Evolutionary conservation across 108 stramenopile species (phyloP).

Genomic region (Nannochloropsis gaditana): DNA sequence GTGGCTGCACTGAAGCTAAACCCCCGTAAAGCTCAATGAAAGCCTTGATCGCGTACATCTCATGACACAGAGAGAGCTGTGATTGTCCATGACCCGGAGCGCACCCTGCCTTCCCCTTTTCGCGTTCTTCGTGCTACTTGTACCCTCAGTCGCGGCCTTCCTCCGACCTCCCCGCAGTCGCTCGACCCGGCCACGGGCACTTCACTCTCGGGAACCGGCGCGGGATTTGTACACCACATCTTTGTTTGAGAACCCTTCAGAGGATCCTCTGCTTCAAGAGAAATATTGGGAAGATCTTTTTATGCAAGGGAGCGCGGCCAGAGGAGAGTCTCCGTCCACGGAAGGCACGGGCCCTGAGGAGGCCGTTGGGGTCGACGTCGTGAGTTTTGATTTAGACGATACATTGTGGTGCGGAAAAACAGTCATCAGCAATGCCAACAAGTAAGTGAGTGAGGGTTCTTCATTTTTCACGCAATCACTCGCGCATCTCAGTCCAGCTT

Average conservation of each 20-base stretch:
- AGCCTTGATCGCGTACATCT: too few relatives aligned
- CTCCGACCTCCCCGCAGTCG: neutral
- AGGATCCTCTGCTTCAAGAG: neutral
- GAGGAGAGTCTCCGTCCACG: neutral
- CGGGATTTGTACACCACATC: neutral
- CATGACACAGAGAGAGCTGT: too few relatives aligned
- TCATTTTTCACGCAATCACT: too few relatives aligned
- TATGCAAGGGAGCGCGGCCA: neutral
- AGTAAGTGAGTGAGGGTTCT: neutral
- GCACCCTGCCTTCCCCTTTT: neutral
- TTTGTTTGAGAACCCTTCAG: neutral
- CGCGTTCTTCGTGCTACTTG: neutral
- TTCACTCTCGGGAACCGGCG: neutral
- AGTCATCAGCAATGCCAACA: constrained; percentile 9
- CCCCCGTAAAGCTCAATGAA: too few relatives aligned
- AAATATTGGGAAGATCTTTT: neutral
- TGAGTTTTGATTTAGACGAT: constrained; percentile 15
- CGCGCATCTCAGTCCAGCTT: too few relatives aligned
- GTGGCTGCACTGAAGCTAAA: too few relatives aligned
- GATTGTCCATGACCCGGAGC: neutral
- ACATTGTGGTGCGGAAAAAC: constrained; percentile 17
- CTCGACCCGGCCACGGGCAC: neutral
- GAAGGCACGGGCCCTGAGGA: neutral
- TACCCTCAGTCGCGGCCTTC: neutral
- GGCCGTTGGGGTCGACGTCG: neutral